Evolutionary conservation across 345 rosid genomes (phyloP).

Genomic region (Salix suchowensis): DNA sequence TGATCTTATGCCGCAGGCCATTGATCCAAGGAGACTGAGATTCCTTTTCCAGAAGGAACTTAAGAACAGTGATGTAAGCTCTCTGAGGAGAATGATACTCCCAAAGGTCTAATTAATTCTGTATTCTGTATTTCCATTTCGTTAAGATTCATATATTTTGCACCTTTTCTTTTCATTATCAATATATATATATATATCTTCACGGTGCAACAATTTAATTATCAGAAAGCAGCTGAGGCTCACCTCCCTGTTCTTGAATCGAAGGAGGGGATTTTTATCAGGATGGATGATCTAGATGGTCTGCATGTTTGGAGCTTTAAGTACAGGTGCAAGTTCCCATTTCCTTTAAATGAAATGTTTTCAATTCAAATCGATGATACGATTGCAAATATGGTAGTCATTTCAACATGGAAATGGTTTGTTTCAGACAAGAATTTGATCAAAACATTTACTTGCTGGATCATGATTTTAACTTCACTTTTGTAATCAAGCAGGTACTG

Average conservation of each 20-base stretch:
- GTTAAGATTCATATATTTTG: not conserved
- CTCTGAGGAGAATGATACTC: conserved; percentile 84
- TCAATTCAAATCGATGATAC: not conserved
- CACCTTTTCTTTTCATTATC: not conserved
- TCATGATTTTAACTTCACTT: not conserved
- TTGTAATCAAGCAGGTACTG: conserved; percentile 57
- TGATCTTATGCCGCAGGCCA: conserved; percentile 38
- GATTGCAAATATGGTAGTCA: not conserved
- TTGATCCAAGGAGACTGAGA: conserved; percentile 60
- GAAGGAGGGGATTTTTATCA: conserved; percentile 77
- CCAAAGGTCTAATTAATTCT: conserved; percentile 61
- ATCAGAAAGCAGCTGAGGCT: conserved; percentile 89
- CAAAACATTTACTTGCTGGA: not conserved
- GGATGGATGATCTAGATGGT: conserved; percentile 80
- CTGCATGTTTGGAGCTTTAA: conserved; percentile 83
- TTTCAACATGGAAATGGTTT: not conserved
- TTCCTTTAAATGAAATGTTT: not conserved
- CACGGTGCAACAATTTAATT: too few relatives aligned
- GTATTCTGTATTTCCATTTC: not conserved
- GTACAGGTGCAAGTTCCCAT: conserved; percentile 51
- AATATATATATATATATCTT: too few relatives aligned
- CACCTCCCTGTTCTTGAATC: conserved; percentile 75
- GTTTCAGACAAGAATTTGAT: not conserved
- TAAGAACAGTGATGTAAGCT: conserved; percentile 92
- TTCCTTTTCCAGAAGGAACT: conserved; percentile 92